phyloP scores from a whole-genome alignment of 202 grass and related monocot species.

The Zoysia matrella region DNA sequence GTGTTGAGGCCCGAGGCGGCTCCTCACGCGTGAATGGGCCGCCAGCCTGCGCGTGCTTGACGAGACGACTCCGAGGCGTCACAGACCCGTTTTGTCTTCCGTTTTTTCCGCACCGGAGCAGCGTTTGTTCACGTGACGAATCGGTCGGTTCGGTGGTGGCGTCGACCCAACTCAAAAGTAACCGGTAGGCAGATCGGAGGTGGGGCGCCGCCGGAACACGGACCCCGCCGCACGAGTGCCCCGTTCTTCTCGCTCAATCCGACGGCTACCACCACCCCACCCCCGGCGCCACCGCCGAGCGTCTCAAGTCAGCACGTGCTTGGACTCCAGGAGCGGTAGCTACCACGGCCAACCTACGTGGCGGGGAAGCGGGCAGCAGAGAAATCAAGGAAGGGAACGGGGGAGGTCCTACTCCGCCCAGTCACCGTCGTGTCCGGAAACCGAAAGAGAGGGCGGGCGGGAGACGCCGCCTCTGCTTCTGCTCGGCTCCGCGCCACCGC shows the following conservation, averaged over 20 bases:
- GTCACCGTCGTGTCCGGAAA: not conserved
- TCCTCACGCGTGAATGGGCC: not conserved
- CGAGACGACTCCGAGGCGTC: too few relatives aligned
- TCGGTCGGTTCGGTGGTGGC: not conserved
- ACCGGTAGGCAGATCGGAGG: not conserved
- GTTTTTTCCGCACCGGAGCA: not conserved
- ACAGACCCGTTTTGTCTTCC: too few relatives aligned
- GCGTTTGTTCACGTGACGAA: not conserved
- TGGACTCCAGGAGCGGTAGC: not conserved
- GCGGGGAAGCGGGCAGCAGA: not conserved
- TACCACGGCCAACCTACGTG: not conserved
- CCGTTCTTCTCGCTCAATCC: not conserved
- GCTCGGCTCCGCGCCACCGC: not conserved
- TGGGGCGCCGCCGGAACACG: not conserved
- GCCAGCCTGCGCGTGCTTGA: not conserved
- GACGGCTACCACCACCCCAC: not conserved
- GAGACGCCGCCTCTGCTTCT: conserved; percentile 13
- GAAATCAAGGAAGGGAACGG: not conserved
- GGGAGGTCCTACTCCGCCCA: conserved; percentile 13
- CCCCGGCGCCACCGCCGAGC: not conserved
- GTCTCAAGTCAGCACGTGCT: not conserved
- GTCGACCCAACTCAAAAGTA: not conserved
- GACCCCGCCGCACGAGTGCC: not conserved
- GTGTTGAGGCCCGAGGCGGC: not conserved
- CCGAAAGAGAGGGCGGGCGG: not conserved